Evolutionary conservation across 2,329 filamentous ascomycete genomes (phyloP).

Genomic region (Sporothrix brasiliensis): DNA sequence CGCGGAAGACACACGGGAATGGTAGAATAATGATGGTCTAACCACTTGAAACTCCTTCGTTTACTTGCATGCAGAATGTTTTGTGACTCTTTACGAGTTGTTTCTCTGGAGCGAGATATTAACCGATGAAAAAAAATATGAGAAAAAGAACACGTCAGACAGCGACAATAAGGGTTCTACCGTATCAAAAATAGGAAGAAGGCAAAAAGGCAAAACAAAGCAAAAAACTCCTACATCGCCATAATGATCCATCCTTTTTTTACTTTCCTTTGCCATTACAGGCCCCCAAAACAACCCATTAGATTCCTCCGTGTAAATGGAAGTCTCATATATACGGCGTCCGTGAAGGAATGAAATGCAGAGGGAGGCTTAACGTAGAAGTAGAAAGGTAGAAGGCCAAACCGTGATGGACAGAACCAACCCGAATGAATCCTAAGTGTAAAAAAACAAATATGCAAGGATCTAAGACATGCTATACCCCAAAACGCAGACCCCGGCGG

Average conservation of each 20-base stretch:
- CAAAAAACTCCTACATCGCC: slow-evolving; percentile 18
- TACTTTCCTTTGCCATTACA: background rate
- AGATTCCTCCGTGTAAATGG: background rate
- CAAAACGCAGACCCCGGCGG: slow-evolving; percentile 2
- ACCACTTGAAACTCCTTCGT: slow-evolving; percentile 20
- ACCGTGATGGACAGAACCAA: background rate
- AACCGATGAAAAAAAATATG: background rate
- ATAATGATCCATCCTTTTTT: slow-evolving; percentile 16
- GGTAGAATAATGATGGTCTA: background rate
- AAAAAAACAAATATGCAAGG: slow-evolving; percentile 21
- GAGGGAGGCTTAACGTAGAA: slow-evolving; percentile 8
- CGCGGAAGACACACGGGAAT: background rate
- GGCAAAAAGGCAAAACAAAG: background rate
- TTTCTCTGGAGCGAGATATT: slow-evolving; percentile 13
- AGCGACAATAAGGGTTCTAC: background rate
- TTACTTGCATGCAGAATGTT: slow-evolving; percentile 13
- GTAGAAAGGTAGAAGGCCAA: background rate
- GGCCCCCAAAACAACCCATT: background rate
- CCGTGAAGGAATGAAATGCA: slow-evolving; percentile 7
- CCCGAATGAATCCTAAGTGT: slow-evolving; percentile 4
- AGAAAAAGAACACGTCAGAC: background rate
- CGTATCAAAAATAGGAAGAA: background rate
- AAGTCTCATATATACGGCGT: background rate
- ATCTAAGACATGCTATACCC: slow-evolving; percentile 19
- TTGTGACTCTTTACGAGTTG: slow-evolving; percentile 14